Percentiles rank a stretch among this genome's conserved stretches.
Conservation (phyloP, 1,139 yeast species). For the Eremothecium gossypii region DNA sequence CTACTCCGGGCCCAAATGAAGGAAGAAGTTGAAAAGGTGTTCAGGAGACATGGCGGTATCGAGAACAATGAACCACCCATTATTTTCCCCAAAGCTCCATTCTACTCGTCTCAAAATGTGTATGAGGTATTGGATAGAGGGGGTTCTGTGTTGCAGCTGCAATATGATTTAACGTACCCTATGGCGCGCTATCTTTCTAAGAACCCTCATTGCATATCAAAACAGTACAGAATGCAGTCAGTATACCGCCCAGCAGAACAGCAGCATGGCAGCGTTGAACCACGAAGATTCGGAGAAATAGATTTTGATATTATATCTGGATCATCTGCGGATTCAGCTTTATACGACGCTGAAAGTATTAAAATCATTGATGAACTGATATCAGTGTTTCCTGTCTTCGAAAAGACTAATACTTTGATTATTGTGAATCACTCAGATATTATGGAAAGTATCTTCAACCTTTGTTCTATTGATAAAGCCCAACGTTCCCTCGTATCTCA, state of each 20-base stretch:
- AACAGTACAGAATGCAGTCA: conserved; percentile 64
- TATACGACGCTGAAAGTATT: conserved; percentile 79
- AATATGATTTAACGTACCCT: conserved; percentile 83
- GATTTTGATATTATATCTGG: conserved; percentile 73
- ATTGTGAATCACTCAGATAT: conserved; percentile 75
- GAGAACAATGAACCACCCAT: conserved; percentile 54
- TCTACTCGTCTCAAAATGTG: conserved; percentile 52
- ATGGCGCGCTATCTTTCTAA: conserved; percentile 77
- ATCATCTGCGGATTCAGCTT: conserved; percentile 38
- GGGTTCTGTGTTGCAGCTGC: conserved; percentile 80
- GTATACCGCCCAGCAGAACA: conserved; percentile 64
- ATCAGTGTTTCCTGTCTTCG: conserved; percentile 55
- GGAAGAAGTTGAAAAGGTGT: conserved; percentile 48
- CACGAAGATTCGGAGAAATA: conserved; percentile 69
- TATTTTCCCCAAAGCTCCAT: conserved; percentile 73
- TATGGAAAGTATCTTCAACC: conserved; percentile 63
- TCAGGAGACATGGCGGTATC: conserved; percentile 78
- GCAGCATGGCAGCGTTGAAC: conserved; percentile 52
- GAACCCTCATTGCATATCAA: conserved; percentile 38
- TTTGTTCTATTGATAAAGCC: conserved; percentile 66
- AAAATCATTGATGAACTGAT: conserved; percentile 72
- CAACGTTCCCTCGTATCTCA: conserved; percentile 61
- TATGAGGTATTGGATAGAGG: conserved; percentile 76
- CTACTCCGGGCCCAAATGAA: conserved; percentile 39
- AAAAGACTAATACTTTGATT: conserved; percentile 44